Evolutionary conservation across 805 yeast species (phyloP).

Genomic region (Wickerhamiella allomyrinae): DNA sequence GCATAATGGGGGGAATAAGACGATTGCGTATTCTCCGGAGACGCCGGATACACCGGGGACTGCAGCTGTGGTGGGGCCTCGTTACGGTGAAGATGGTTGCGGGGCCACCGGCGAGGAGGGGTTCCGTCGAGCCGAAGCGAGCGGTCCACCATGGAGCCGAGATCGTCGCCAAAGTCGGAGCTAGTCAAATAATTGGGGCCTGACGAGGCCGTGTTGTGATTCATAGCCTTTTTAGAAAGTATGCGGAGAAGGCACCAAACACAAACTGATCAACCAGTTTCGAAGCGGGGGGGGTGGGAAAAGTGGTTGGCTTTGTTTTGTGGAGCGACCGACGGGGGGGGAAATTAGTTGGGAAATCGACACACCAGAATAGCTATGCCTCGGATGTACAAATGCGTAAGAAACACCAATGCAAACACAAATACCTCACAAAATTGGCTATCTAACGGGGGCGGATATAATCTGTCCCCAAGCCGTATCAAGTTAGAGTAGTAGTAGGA

Average conservation of each 20-base stretch:
- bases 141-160: slow-evolving; percentile 15
- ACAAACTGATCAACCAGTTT: not conserved
- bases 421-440: too few species aligned
- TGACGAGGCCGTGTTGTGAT: not conserved
- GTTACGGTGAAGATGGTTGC: not conserved
- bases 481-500: not conserved
- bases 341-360: too few species aligned
- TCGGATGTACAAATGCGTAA: too few species aligned
- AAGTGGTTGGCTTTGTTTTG: too few species aligned
- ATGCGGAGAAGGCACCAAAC: not conserved
- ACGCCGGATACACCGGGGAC: not conserved
- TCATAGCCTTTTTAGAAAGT: not conserved
- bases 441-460: too few species aligned
- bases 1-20: not conserved
- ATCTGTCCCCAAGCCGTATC: too few species aligned
- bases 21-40: not conserved
- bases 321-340: too few species aligned
- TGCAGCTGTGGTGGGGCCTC: not conserved
- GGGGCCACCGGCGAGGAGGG: slow-evolving; percentile 11
- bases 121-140: slow-evolving; percentile 8
- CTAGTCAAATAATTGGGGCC: not conserved
- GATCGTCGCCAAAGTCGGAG: slow-evolving; percentile 9
- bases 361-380: too few species aligned
- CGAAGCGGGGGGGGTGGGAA: too few species aligned
- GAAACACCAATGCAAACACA: too few species aligned